Base-by-base conservation (phyloP, 2,329 filamentous ascomycete species). In the Trichoderma koningii region DNA sequence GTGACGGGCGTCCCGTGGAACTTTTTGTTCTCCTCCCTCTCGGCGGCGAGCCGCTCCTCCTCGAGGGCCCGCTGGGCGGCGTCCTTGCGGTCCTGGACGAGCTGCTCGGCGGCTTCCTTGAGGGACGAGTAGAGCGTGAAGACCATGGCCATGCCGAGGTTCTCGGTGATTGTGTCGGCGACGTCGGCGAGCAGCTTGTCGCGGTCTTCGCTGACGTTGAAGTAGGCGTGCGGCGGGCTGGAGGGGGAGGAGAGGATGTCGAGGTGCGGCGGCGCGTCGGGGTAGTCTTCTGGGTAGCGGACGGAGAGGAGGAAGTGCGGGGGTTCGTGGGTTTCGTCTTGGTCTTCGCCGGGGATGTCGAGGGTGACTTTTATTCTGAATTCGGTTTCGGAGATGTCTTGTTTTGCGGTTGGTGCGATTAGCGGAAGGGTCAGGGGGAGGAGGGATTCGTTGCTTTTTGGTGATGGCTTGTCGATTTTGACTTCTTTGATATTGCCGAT, bases 121-220 rank as follows among this genome's bases (percentile, higher is more conserved):
- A 99, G 80, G 0, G 90, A 87, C 15, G 90, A 92, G 62, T 96
- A 90, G 26, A 99, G 81, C 0, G 94, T 92, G 78, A 98, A 99
- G 1, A 99, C 81, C 95, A 99, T 99, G 63, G 93, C 91, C 89
- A 98, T 98, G 68, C 95, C 95, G 66, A 98, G 79, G 71, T 93
- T 98, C 77, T 99, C 95, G 75, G 95, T 89, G 42, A 97, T 90
- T 0, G 89, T 91, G 17, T 89, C 87, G 45, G 87, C 77, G 14
- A 98, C 81, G 1, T 85, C 84, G 57, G 87, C 82, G 17, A 98
- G 85, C 15, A 99, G 86, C 60, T 79, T 78, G 19, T 86, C 82
- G 74, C 92, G 92, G 81, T 99, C 95, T 55, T 90, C 87, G 71
- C 89, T 84, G 53, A 98, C 83, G 74, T 89, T 90, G 76, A 99